Evolutionary conservation across 495 filamentous ascomycete species (phyloP).

Genomic region (Thozetella sp.): DNA sequence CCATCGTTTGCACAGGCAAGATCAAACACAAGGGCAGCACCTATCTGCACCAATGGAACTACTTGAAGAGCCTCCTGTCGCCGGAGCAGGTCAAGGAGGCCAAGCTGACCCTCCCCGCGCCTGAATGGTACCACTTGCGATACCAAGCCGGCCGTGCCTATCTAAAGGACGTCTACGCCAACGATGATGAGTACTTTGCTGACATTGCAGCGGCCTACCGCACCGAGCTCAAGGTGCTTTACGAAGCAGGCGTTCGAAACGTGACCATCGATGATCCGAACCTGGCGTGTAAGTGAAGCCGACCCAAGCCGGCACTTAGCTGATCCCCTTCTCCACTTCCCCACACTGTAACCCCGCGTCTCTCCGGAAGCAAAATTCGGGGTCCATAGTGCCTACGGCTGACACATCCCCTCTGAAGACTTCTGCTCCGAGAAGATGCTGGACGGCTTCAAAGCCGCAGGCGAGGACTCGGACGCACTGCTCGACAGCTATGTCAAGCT

Average conservation of each 20-base stretch:
- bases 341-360: too few species aligned
- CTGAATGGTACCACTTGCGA: slow-evolving; percentile 67
- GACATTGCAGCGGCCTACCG: slow-evolving; percentile 71
- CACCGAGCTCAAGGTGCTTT: slow-evolving; percentile 60
- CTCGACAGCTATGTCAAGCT: slow-evolving; percentile 70
- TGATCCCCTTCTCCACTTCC: too few species aligned
- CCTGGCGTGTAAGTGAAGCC: slow-evolving; percentile 61
- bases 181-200: slow-evolving; percentile 66
- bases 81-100: slow-evolving; percentile 57
- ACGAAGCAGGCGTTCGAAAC: slow-evolving; percentile 64
- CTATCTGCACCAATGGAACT: slow-evolving; percentile 65
- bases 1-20: slow-evolving; percentile 68
- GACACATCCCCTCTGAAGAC: slow-evolving; percentile 39
- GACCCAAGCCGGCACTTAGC: too few species aligned
- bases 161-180: slow-evolving; percentile 59
- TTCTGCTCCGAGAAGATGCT: slow-evolving; percentile 76
- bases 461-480: slow-evolving; percentile 58
- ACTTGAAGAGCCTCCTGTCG: slow-evolving; percentile 59
- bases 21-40: slow-evolving; percentile 67
- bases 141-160: slow-evolving; percentile 67
- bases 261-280: slow-evolving; percentile 72
- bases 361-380: too few species aligned
- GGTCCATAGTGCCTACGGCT: too few species aligned
- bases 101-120: slow-evolving; percentile 69
- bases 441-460: slow-evolving; percentile 48